phyloP scores from a whole-genome alignment of 2,329 filamentous ascomycete species.

The Chrysoporthe austroafricana region DNA sequence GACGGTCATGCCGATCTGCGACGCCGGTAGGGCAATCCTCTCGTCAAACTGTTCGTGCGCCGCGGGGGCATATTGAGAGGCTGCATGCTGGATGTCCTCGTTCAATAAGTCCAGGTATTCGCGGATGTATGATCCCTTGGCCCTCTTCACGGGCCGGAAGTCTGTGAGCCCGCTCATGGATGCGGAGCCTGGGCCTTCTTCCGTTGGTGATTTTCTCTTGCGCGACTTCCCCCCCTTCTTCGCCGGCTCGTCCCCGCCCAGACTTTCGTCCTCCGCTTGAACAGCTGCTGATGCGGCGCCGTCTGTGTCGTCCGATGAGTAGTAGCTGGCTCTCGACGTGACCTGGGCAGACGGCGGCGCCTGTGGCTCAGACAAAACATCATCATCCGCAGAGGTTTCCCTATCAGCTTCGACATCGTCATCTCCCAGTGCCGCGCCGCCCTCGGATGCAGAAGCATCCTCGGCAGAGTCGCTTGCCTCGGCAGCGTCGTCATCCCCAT shows the following conservation, averaged over 20 bases:
- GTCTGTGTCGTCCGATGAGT: slow-evolving; percentile 7
- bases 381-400: background rate
- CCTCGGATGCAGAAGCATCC: background rate
- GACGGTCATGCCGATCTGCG: slow-evolving; percentile 68
- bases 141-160: slow-evolving; percentile 49
- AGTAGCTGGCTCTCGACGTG: slow-evolving; percentile 3
- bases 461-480: background rate
- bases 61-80: slow-evolving; percentile 39
- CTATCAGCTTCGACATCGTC: background rate
- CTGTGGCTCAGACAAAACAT: background rate
- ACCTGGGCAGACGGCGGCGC: slow-evolving; percentile 17
- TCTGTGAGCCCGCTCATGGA: background rate
- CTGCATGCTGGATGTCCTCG: slow-evolving; percentile 59
- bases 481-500: background rate
- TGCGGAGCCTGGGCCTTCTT: slow-evolving; percentile 1
- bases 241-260: background rate
- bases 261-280: background rate
- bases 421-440: background rate
- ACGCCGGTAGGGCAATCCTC: slow-evolving; percentile 41
- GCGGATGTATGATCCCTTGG: slow-evolving; percentile 46
- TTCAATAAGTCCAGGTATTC: slow-evolving; percentile 59
- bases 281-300: background rate
- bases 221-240: background rate
- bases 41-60: slow-evolving; percentile 23
- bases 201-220: slow-evolving; percentile 19